A percentile compares a stretch with the other conserved stretches of the same genome.
phyloP scores from a whole-genome alignment of 768 basidiomycete genomes.

The Serpula lacrymans region DNA sequence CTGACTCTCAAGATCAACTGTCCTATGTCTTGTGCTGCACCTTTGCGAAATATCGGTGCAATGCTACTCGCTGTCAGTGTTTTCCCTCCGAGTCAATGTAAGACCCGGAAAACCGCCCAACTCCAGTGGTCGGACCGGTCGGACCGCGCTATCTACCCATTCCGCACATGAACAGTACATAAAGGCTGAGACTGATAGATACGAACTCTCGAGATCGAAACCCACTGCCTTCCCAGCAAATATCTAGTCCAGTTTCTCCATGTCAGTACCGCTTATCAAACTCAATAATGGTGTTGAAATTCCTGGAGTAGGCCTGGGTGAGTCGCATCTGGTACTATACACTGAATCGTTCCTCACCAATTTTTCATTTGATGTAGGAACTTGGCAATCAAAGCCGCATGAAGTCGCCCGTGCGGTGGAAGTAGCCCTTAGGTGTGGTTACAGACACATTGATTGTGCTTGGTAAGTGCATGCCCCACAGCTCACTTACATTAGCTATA shows the following conservation, averaged over 20 bases:
- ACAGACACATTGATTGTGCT: conserved; percentile 76
- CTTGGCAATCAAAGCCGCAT: conserved; percentile 76
- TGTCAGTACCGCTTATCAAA: conserved; percentile 46
- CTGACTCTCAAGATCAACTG: too few relatives aligned
- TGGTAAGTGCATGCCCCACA: conserved; percentile 26
- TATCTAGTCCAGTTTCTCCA: conserved; percentile 10
- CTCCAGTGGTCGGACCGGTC: conserved; percentile 19
- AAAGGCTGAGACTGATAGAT: conserved; percentile 1
- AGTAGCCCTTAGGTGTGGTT: conserved; percentile 73
- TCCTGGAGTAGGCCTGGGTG: conserved; percentile 58
- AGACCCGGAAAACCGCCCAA: too few relatives aligned
- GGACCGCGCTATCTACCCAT: conserved; percentile 15
- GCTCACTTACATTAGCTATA: background rate
- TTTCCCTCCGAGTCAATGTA: too few relatives aligned
- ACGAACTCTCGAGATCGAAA: conserved; percentile 5
- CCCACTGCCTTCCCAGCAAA: background rate
- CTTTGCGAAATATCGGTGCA: too few relatives aligned
- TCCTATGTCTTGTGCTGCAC: too few relatives aligned
- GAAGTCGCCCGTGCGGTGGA: conserved; percentile 71
- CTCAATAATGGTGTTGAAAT: conserved; percentile 60
- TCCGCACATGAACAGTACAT: too few relatives aligned
- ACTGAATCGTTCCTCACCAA: background rate
- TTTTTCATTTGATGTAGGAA: conserved; percentile 45
- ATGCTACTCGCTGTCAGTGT: too few relatives aligned
- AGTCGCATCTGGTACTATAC: conserved; percentile 8